Evolutionary conservation across 2,329 filamentous ascomycete species (phyloP), one percentile per base, ranked within the genome.

Genomic region (Cadophora gregata): DNA sequence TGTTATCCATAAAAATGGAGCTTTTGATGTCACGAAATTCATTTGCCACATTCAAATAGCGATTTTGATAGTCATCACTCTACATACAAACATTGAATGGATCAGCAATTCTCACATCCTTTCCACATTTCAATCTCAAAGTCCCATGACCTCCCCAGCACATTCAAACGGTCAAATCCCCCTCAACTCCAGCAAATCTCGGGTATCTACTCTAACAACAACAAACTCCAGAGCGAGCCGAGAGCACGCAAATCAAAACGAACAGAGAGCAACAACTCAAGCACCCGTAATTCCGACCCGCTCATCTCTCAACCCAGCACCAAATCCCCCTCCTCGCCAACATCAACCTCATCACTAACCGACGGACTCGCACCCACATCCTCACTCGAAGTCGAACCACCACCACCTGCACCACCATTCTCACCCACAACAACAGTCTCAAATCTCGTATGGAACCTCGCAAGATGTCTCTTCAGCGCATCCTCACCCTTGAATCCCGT

Each of bases 141-240:
- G 24, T 50, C 47, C 47, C 47, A 50, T 50, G 47, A 50, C 25
- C 47, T 50, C 47, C 47, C 47, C 47, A 50, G 24, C 47, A 50
- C 47, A 9, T 50, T 50, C 47, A 50, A 50, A 25, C 27, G 47
- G 21, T 14, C 47, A 50, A n/a, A n/a, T 50, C 47, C 31, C 31
- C 5, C 10, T 10, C 31, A 33, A n/a, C n/a, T 33, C 31, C 31
- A 33, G 31, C 31, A 50, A 50, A 9, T n/a, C 21, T 9, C 25
- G 47, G 47, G 47, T 50, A 50, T 50, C 47, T 50, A 50, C 21
- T 27, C 47, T 24, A 14, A 50, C 24, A 50, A 50, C 14, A 50
- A 10, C 27, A 9, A 25, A 50, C 9, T 27, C 21, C 47, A 50
- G 47, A 27, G 47, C 25, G 24, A 25, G 27, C 21, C 24, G 21